These are phyloP conservation scores for Rhododendron mucronatum DNA, from an alignment of 148 eudicot genomes.

Conservation along the genomic window DNA sequence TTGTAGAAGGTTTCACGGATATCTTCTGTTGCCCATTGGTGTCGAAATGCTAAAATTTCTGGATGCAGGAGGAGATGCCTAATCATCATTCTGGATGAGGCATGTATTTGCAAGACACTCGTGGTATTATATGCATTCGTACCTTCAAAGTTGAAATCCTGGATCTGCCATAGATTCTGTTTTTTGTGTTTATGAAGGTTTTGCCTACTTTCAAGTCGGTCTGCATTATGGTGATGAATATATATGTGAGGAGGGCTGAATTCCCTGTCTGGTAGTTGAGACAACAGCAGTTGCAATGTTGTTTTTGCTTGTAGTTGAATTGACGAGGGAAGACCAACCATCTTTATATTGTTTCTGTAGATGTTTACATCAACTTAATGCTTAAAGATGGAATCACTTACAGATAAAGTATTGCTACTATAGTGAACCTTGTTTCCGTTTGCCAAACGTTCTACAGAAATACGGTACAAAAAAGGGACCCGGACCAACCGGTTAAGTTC, in stretches of 20 bases:
- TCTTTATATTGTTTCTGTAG: background rate
- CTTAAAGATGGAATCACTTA: background rate
- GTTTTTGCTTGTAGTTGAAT: background rate
- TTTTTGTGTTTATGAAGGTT: background rate
- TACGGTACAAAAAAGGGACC: background rate
- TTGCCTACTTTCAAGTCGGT: background rate
- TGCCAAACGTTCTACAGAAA: background rate
- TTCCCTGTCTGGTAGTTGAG: background rate
- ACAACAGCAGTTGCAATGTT: background rate
- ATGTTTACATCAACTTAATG: background rate
- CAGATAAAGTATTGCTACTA: background rate
- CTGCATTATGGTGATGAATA: background rate
- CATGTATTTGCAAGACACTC: background rate
- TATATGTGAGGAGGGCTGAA: background rate
- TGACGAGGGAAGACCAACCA: background rate
- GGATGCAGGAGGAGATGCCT: background rate
- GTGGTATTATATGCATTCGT: background rate
- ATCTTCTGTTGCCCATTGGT: constrained; percentile 12
- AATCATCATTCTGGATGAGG: background rate
- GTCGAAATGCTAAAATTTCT: constrained; percentile 9
- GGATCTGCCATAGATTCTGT: background rate
- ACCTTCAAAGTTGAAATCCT: background rate
- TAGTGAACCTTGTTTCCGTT: background rate
- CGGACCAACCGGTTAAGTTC: background rate
- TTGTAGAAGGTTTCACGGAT: constrained; percentile 38